Evolutionary conservation across 805 yeast species (phyloP).

Genomic region (Starmerella gropengiesseri): DNA sequence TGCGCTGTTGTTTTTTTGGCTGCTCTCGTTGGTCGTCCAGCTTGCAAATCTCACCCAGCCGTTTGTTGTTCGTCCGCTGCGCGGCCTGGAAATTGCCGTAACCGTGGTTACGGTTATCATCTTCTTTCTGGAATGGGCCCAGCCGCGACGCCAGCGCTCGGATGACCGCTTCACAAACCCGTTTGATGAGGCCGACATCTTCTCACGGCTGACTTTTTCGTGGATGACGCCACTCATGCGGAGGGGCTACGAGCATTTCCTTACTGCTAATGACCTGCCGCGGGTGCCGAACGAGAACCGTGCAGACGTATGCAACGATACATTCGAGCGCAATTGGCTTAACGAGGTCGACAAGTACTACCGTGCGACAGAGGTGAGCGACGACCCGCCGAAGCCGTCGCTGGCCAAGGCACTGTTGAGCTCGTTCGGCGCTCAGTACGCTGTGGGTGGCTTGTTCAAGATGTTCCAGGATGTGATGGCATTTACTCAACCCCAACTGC

Average conservation of each 20-base stretch:
- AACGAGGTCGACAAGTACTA: constrained; percentile 33
- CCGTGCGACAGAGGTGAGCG: neutral
- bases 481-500: constrained; percentile 76
- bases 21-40: constrained; percentile 42
- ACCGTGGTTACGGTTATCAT: constrained; percentile 30
- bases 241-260: constrained; percentile 55
- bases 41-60: constrained; percentile 34
- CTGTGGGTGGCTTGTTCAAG: constrained; percentile 63
- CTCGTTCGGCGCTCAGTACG: constrained; percentile 65
- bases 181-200: constrained; percentile 51
- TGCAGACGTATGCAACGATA: constrained; percentile 42
- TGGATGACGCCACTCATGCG: constrained; percentile 88
- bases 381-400: constrained; percentile 36
- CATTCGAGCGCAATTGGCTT: constrained; percentile 53
- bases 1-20: constrained; percentile 65
- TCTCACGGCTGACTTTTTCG: constrained; percentile 65
- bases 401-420: constrained; percentile 48
- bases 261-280: constrained; percentile 55
- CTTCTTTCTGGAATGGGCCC: constrained; percentile 29
- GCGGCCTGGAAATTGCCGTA: constrained; percentile 25
- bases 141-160: constrained; percentile 32
- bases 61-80: neutral
- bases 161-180: constrained; percentile 33
- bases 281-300: constrained; percentile 58
- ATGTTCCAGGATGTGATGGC: constrained; percentile 66